Base-by-base conservation (phyloP, 495 filamentous ascomycete species). In the Cairneyella variabilis region DNA sequence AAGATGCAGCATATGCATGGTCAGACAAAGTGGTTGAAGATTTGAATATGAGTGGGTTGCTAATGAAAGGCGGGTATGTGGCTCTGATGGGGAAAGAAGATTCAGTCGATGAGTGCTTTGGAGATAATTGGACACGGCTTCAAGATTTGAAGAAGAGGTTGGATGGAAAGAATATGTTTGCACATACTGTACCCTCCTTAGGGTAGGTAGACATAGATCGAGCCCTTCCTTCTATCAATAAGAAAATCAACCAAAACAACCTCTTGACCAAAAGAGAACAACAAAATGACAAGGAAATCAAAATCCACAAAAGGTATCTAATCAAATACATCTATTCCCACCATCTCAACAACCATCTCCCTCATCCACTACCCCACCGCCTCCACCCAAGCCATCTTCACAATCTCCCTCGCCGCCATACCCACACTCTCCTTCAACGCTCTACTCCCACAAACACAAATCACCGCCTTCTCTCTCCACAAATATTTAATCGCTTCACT, bases 391-490 rank as follows among this genome's bases (percentile, higher is more conserved):
- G n/a, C n/a, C n/a, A n/a, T n/a, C n/a, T n/a, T n/a, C n/a, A n/a
- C n/a, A 34, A 47, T 28, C n/a, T 47, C 12, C 22, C 25, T 47
- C 5, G 43, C 25, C 22, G 16, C 43, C 5, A 18, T 30, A 3
- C 20, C 26, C 26, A 47, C 16, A 8, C 43, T 25, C 4, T 28
- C 16, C 26, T 8, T 25, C 7, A 47, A 27, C 22, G 7, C 25
- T 17, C 14, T 4, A 18, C 43, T 47, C 22, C 79, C 78, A 62
- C 78, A 81, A 16, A 82, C 71, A 62, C 73, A 79, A 2, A 79
- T 64, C 26, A 72, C 68, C 0, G 72, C 77, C 1, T 71, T 75
- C 27, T 66, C 26, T 0, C 66, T 62, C 52, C 75, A 75, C 32
- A 77, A 51, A 11, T 60, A 53, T 21, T 62, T 54, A 22, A 76